Evolutionary conservation across 257 asterid species (phyloP).

Genomic region (Solanum pimpinellifolium): DNA sequence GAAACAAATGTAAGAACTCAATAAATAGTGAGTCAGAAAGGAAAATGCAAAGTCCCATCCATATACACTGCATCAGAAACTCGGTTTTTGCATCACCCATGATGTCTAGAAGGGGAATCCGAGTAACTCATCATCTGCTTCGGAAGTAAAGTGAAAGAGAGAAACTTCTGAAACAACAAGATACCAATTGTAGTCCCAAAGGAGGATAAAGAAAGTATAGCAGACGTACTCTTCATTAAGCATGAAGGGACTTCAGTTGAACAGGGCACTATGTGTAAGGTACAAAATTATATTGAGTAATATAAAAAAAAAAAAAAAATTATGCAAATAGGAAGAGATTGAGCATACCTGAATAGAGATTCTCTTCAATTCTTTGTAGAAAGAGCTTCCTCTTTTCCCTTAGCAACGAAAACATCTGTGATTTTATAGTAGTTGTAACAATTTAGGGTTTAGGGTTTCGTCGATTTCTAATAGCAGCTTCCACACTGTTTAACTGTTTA

Average conservation of each 20-base stretch:
- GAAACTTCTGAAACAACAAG: not conserved
- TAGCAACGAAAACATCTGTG: conserved; percentile 88
- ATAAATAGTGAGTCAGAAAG: not conserved
- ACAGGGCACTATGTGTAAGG: not conserved
- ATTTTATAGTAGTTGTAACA: not conserved
- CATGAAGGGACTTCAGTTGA: not conserved
- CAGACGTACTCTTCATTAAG: not conserved
- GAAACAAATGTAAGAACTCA: conserved; percentile 9
- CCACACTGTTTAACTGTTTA: not conserved
- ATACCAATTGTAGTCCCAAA: no score
- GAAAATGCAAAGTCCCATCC: not conserved
- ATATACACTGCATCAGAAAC: conserved; percentile 44
- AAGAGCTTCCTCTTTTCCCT: conserved; percentile 88
- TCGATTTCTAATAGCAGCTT: not conserved
- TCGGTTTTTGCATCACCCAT: conserved; percentile 77
- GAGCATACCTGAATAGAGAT: no score
- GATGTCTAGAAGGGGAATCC: conserved; percentile 99
- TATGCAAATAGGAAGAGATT: not conserved
- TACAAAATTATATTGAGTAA: not conserved
- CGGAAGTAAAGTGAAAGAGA: not conserved
- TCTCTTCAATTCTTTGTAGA: conserved; percentile 29
- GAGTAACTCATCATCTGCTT: conserved; percentile 30
- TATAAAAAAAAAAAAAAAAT: not conserved
- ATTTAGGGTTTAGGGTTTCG: not conserved
- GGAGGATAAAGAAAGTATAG: not conserved